phyloP scores from a whole-genome alignment of 2,329 filamentous ascomycete species.

The Aspergillus pseudonomiae region DNA sequence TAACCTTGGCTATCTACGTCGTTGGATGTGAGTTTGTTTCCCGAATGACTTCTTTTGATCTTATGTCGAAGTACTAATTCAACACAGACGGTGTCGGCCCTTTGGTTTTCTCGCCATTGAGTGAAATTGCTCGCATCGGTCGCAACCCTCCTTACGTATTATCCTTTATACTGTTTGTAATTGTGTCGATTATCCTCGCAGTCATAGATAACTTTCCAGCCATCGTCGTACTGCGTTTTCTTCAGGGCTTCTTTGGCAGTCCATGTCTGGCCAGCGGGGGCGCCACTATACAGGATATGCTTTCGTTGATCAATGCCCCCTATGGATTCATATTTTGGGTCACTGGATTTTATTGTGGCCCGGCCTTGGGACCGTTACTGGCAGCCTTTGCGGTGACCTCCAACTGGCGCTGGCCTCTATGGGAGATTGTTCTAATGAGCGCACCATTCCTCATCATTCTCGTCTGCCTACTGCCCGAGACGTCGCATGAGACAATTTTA shows the following conservation, averaged over 20 bases:
- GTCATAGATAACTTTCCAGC: conserved; percentile 65
- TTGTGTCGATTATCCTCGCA: conserved; percentile 67
- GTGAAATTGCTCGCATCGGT: conserved; percentile 68
- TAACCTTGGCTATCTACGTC: conserved; percentile 41
- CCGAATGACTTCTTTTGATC: not conserved
- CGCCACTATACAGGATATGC: conserved; percentile 52
- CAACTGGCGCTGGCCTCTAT: conserved; percentile 61
- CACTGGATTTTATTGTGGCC: conserved; percentile 46
- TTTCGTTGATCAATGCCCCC: conserved; percentile 55
- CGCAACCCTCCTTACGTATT: conserved; percentile 69
- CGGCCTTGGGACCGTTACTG: conserved; percentile 55
- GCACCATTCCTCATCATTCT: conserved; percentile 62
- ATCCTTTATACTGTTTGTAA: conserved; percentile 69
- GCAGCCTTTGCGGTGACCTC: not conserved
- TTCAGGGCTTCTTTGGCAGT: conserved; percentile 68
- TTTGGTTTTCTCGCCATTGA: conserved; percentile 66
- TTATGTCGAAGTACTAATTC: not conserved
- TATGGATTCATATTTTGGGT: conserved; percentile 66
- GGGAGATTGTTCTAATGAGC: conserved; percentile 65
- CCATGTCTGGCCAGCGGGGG: conserved; percentile 65
- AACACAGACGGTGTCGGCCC: conserved; percentile 60
- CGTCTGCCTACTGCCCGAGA: conserved; percentile 61
- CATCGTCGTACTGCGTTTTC: conserved; percentile 65
- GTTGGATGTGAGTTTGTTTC: conserved; percentile 17
- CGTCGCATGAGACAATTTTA: conserved; percentile 4